Evolutionary conservation across 75 land plant genomes (phyloP).

Genomic region (Azolla pinnata): DNA sequence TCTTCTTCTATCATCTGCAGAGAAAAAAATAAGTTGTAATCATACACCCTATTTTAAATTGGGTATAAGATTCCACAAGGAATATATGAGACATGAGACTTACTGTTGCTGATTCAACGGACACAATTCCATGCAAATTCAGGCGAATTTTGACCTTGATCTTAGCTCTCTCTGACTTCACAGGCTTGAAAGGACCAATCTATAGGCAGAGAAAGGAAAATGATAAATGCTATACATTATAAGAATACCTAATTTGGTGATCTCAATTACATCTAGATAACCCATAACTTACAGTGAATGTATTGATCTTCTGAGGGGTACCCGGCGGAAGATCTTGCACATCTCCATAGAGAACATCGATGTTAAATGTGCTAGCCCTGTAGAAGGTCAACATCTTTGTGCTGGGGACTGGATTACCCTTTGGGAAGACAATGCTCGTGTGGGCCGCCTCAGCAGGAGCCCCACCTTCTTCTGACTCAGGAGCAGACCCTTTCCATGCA

Average conservation of each 20-base stretch:
- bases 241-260: too few species aligned
- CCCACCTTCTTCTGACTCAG: conserved; percentile 42
- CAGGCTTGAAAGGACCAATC: conserved; percentile 77
- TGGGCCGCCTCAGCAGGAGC: conserved; percentile 24
- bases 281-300: conserved; percentile 71
- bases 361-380: conserved; percentile 49
- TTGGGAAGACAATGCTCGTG: conserved; percentile 51
- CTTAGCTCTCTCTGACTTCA: conserved; percentile 49
- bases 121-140: conserved; percentile 64
- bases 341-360: conserved; percentile 77
- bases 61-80: too few species aligned
- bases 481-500: conserved; percentile 63
- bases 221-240: too few species aligned
- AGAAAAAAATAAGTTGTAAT: too few species aligned
- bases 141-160: conserved; percentile 66
- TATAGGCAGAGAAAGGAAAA: conserved; percentile 15
- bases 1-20: conserved; percentile 89
- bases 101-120: conserved; percentile 61
- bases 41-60: too few species aligned
- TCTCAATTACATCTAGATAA: too few species aligned
- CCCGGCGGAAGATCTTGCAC: conserved; percentile 27
- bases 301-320: conserved; percentile 47
- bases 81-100: conserved; percentile 14
- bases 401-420: conserved; percentile 74
- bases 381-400: conserved; percentile 72